phyloP scores from a whole-genome alignment of 345 rosid genomes.

The Gossypium bickii region DNA sequence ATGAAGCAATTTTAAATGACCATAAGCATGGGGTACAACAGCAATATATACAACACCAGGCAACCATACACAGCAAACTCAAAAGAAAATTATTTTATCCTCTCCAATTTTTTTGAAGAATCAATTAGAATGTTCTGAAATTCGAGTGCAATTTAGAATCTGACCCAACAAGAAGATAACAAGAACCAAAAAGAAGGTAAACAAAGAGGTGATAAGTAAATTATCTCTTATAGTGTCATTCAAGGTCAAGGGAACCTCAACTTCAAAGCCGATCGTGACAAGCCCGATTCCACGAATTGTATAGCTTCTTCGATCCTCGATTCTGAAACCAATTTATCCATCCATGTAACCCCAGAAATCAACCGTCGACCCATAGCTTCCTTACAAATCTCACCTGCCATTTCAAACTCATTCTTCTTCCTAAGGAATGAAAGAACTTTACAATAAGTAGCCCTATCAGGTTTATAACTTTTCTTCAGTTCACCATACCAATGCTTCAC shows the following conservation, averaged over 20 bases:
- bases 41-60: too few species aligned
- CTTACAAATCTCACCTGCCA: slow-evolving; percentile 44
- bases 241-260: background rate
- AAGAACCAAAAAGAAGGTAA: background rate
- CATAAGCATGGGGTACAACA: too few species aligned
- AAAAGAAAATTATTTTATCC: too few species aligned
- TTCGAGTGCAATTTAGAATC: background rate
- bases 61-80: too few species aligned
- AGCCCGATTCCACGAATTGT: background rate
- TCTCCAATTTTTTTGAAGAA: too few species aligned
- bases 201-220: background rate
- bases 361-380: slow-evolving; percentile 27
- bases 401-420: slow-evolving; percentile 47
- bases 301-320: slow-evolving; percentile 36
- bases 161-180: background rate
- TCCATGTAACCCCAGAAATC: slow-evolving; percentile 31
- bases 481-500: slow-evolving; percentile 47
- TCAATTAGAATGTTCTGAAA: background rate
- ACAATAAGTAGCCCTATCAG: slow-evolving; percentile 29
- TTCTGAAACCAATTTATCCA: slow-evolving; percentile 45
- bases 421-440: slow-evolving; percentile 42
- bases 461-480: slow-evolving; percentile 23
- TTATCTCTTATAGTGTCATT: background rate
- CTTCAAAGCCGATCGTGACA: background rate
- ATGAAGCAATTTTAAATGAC: too few species aligned